phyloP scores from a whole-genome alignment of 1,284 basidiomycete genomes.

The Papiliotrema fonsecae region DNA sequence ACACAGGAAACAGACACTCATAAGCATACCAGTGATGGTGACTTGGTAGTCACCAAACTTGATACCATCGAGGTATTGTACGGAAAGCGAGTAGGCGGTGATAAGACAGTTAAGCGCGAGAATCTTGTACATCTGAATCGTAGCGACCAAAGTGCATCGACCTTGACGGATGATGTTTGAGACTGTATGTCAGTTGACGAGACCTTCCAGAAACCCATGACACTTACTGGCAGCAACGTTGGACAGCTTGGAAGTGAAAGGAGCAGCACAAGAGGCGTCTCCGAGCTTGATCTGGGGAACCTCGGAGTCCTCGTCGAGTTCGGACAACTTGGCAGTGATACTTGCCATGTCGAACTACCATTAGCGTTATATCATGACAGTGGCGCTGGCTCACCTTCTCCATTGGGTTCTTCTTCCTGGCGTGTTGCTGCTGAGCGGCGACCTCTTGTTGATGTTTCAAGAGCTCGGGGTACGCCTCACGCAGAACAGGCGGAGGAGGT shows the following conservation, averaged over 20 bases:
- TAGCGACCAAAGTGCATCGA: conserved; percentile 91
- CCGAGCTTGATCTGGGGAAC: conserved; percentile 95
- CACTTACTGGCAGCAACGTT: conserved; percentile 84
- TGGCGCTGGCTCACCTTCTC: conserved; percentile 63
- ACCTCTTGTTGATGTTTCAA: conserved; percentile 83
- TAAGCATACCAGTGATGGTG: conserved; percentile 87
- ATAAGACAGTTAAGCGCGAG: conserved; percentile 92
- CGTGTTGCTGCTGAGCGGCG: conserved; percentile 58
- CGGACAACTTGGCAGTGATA: conserved; percentile 83
- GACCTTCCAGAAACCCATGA: neutral
- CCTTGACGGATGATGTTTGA: conserved; percentile 94
- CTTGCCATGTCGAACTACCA: conserved; percentile 74
- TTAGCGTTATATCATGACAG: neutral
- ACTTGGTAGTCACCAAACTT: conserved; percentile 97
- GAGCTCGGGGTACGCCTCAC: conserved; percentile 77
- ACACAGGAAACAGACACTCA: conserved; percentile 95
- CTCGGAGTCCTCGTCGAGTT: conserved; percentile 83
- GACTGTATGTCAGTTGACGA: conserved; percentile 53
- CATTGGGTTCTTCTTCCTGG: conserved; percentile 76
- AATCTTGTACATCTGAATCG: conserved; percentile 99
- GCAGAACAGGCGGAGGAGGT: conserved; percentile 72
- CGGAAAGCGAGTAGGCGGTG: conserved; percentile 89
- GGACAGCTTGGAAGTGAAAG: conserved; percentile 91
- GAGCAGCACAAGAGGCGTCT: conserved; percentile 91
- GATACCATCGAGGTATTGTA: conserved; percentile 94